Evolutionary conservation across 352 stramenopile genomes (phyloP).

Genomic region (Lagenidium giganteum): DNA sequence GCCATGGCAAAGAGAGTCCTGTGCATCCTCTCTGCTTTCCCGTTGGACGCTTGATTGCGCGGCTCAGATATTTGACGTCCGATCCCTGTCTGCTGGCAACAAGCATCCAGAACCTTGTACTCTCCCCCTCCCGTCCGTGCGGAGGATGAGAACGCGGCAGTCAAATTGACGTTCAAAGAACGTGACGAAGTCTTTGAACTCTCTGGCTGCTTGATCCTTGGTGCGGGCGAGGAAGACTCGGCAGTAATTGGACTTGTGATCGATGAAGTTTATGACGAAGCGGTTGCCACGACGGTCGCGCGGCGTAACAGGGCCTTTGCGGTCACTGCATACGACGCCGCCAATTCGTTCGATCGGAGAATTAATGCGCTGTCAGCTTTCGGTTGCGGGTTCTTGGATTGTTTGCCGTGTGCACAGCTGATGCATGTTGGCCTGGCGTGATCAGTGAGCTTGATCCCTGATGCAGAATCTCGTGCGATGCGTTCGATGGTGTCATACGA

Average conservation of each 20-base stretch:
- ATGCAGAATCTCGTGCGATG: constrained; percentile 1
- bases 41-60: constrained; percentile 19
- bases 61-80: constrained; percentile 18
- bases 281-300: background rate
- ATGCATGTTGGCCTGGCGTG: background rate
- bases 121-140: constrained; percentile 16
- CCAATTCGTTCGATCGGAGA: constrained; percentile 5
- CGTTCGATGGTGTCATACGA: constrained; percentile 7
- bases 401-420: constrained; percentile 15
- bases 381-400: constrained; percentile 1
- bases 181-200: constrained; percentile 12
- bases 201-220: constrained; percentile 8
- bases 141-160: constrained; percentile 3
- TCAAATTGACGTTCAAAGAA: constrained; percentile 8
- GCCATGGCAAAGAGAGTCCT: constrained; percentile 21
- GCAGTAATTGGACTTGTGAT: constrained; percentile 7
- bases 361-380: constrained; percentile 1
- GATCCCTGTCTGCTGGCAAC: constrained; percentile 18
- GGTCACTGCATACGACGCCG: constrained; percentile 12
- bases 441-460: constrained; percentile 3
- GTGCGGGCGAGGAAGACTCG: constrained; percentile 9
- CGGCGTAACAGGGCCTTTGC: constrained; percentile 13
- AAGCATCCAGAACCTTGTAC: constrained; percentile 20
- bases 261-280: constrained; percentile 15
- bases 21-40: constrained; percentile 28